phyloP scores from a whole-genome alignment of 2,329 filamentous ascomycete genomes.

The Ceratocystis destructans region DNA sequence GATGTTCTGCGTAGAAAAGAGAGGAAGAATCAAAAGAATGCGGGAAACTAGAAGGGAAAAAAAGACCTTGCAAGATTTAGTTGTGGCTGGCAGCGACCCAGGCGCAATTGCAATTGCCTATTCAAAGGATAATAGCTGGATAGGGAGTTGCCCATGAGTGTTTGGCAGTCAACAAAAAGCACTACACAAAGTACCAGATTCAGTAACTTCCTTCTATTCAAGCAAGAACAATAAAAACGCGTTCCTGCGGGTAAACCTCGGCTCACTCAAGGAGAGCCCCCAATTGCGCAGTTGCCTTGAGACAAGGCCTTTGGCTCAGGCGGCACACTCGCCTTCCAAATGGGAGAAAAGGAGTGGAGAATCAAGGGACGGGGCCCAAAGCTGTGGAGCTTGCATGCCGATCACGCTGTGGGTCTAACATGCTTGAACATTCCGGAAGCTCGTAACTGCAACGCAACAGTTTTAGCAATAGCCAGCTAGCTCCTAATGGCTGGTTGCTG shows the following conservation, averaged over 20 bases:
- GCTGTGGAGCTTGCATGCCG: too few species aligned
- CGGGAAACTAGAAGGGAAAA: neutral
- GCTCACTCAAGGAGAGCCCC: neutral
- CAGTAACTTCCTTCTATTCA: neutral
- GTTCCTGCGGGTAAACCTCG: neutral
- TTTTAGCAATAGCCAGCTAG: too few species aligned
- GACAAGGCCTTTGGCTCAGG: too few species aligned
- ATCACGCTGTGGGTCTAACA: too few species aligned
- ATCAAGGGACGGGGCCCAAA: too few species aligned
- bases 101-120: conserved; percentile 6
- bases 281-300: too few species aligned
- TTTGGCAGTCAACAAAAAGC: too few species aligned
- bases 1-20: neutral
- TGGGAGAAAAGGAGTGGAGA: too few species aligned
- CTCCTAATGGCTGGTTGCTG: too few species aligned
- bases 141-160: neutral
- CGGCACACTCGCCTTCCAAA: too few species aligned
- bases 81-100: neutral
- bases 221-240: neutral
- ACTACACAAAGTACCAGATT: neutral
- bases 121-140: neutral
- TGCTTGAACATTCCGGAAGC: too few species aligned
- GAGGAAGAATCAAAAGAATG: neutral
- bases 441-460: too few species aligned
- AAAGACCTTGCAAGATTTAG: neutral